Base-by-base conservation (phyloP, 176 grass and related monocot species). In the Rhynchospora tenuis region DNA sequence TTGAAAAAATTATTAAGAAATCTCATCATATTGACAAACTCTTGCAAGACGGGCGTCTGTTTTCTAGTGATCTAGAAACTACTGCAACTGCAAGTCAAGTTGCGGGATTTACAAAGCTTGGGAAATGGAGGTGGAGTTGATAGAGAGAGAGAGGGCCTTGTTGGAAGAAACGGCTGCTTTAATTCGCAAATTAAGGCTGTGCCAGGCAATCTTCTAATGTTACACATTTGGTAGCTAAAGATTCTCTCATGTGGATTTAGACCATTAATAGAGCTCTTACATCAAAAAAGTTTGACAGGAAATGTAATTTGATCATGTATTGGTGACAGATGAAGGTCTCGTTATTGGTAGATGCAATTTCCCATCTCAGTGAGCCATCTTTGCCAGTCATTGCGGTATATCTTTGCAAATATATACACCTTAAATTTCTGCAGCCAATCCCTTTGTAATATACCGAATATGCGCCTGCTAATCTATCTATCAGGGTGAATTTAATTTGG, bases 191-290 rank as follows among this genome's bases (percentile, higher is more conserved):
- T n/a, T n/a, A n/a, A n/a, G n/a, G 89, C 96, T 84, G 91, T 90
- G 85, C 93, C 96, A 90, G 96, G 93, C 95, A 93, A 99, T 93
- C 89, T 90, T 90, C 89, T 99, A 93, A 84, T 91, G 93, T 99
- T 98, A 98, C 84, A 98, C 79, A 88, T 92, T 99, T 99, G 93
- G 93, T 98, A 98, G 89, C 90, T 93, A 67, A 93, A 95, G 24
- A 90, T 93, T 73, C 91, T 73, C 81, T 93, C 88, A 70, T 86
- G 88, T 93, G 64, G 84, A 88, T 90, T 90, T 87, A 82, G 42
- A 2, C 81, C 78, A 44, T 82, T 82, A 81, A 63, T 87, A 69
- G 64, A 81, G 80, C 46, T 85, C 20, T 57, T 64, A 88, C 60
- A 89, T 62, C 71, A 77, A 51, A 69, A 73, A 87, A 80, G 74